A percentile compares a stretch with the other conserved stretches of the same genome.
These are phyloP conservation scores for Citrus inodora DNA, from an alignment of 345 rosid genomes.

Conservation along the genomic window DNA sequence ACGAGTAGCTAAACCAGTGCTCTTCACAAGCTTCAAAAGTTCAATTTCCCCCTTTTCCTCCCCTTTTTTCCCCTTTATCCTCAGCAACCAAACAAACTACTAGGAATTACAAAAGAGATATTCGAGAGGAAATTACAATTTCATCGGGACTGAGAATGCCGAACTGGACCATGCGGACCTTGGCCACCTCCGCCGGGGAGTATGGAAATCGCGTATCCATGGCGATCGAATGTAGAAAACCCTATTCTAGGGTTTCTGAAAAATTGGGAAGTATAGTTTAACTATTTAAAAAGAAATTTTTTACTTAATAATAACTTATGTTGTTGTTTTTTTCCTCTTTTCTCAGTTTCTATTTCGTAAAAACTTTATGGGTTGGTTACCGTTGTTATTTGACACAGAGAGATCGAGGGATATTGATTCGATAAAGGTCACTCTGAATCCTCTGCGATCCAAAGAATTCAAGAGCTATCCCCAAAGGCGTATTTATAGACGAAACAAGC, in stretches of 20 bases:
- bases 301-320: not conserved
- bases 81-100: slow-evolving; percentile 7
- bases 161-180: slow-evolving; percentile 87
- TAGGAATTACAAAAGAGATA: slow-evolving; percentile 11
- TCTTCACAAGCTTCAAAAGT: not conserved
- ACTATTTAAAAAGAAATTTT: not conserved
- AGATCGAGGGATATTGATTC: not conserved
- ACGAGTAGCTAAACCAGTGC: not conserved
- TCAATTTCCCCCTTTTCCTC: not conserved
- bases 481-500: slow-evolving; percentile 10
- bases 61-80: not conserved
- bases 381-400: not conserved
- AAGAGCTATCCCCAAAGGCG: rapidly evolving
- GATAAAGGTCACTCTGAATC: not conserved
- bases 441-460: rapidly evolving
- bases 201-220: slow-evolving; percentile 73
- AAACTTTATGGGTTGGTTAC: not conserved
- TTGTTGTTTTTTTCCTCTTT: not conserved
- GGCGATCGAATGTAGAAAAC: slow-evolving; percentile 1
- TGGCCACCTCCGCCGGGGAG: slow-evolving; percentile 96
- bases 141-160: slow-evolving; percentile 95
- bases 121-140: slow-evolving; percentile 53
- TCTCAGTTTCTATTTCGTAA: not conserved
- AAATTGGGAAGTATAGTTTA: not conserved
- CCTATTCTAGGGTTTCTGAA: slow-evolving; percentile 15